Percentiles rank a stretch among this genome's conserved stretches.
Conservation (phyloP, 2,329 filamentous ascomycete species). For the Claviceps capensis region DNA sequence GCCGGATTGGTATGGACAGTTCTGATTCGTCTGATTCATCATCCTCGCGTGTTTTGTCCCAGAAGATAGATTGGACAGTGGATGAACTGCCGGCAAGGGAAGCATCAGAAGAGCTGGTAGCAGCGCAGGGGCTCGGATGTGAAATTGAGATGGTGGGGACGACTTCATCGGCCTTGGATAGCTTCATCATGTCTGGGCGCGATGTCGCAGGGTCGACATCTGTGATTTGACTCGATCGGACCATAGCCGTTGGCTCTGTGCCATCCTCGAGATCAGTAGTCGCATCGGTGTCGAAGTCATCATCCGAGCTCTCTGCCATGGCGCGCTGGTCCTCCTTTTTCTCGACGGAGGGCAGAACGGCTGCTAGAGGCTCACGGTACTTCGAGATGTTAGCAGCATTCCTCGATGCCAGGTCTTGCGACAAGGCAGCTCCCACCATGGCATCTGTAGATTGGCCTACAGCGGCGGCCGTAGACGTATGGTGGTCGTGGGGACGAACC, state of each 20-base stretch:
- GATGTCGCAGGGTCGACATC: constrained; percentile 1
- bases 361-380: constrained; percentile 52
- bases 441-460: constrained; percentile 46
- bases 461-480: constrained; percentile 12
- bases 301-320: constrained; percentile 23
- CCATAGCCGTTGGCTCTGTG: neutral
- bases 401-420: constrained; percentile 38
- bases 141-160: constrained; percentile 4
- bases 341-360: constrained; percentile 57
- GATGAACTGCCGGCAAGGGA: constrained; percentile 5
- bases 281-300: constrained; percentile 13
- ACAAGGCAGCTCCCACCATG: constrained; percentile 39
- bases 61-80: neutral
- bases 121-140: constrained; percentile 2
- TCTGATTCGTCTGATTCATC: constrained; percentile 3
- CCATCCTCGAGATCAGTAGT: constrained; percentile 7
- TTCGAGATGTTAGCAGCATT: constrained; percentile 43
- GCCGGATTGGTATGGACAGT: constrained; percentile 6
- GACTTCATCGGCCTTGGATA: neutral
- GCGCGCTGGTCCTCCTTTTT: constrained; percentile 47
- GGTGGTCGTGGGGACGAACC: constrained; percentile 36
- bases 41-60: neutral
- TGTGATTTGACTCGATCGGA: neutral
- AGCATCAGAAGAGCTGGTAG: neutral
- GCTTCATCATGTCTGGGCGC: neutral